Evolutionary conservation across 805 yeast genomes (phyloP), one percentile per base, ranked within the genome.

Genomic region (Peterozyma xylosa): DNA sequence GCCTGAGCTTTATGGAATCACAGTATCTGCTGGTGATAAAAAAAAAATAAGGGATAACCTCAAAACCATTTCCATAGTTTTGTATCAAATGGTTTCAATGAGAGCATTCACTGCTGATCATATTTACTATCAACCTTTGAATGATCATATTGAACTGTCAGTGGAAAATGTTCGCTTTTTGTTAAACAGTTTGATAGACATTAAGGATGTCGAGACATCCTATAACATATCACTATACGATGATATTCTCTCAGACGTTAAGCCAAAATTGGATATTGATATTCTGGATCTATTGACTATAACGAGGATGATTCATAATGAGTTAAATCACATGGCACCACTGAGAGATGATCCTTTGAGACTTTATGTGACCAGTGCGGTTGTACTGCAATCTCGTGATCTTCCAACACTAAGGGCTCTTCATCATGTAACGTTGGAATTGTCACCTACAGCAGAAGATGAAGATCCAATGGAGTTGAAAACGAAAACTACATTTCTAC

Each of bases 51-150:
- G 57, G 30, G 70, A 72, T 40, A 88, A 86, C 54, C 60, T 88
- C 45, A 54, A 61, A 15, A 75, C 76, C 43, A 66, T 86, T 39
- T 64, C 79, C 30, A 72, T 79, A 45, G 76, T 84, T 10, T 53
- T 87, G 42, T 65, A 73, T 30, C 95, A 86, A 58, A 59, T 85
- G 33, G 80, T 84, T 17, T 60, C 79, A 3, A 78, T 87, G 80
- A 71, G 73, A 48, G 77, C 86, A 2, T 87, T 88, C 62, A 75
- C 74, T 11, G 50, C 63, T 1, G 71, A 71, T 29, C 80, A 84
- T 50, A 76, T 81, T 39, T 87, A 78, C 58, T 62, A 87, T 52
- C 89, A 85, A 56, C 95, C 96, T 1, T 67, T 87, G 55, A 86
- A 86, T 58, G 90, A 84, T 37, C 86, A 77, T 54, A 72, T 88